Evolutionary conservation across 495 filamentous ascomycete species (phyloP), one percentile per base, ranked within the genome.

Genomic region (Penicillium bialowiezense): DNA sequence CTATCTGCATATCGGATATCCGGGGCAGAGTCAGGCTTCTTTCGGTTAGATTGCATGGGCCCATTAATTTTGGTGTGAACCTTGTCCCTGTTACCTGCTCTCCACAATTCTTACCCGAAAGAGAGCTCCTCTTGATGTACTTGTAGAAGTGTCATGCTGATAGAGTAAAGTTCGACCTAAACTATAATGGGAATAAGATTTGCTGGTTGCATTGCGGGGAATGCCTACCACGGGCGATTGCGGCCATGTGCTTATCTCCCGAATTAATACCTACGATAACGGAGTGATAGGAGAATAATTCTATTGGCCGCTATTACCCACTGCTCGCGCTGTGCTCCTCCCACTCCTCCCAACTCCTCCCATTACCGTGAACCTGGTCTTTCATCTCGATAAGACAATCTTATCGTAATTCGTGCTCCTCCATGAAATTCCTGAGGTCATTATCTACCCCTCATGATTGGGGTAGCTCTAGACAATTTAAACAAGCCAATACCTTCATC

Each of bases 391-490:
- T 15, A 32, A 10, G 29, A 32, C 12, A 7, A 7, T 12, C 7
- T 12, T 32, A 17, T 2, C n/a, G 3, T 32, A 28, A 26, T 44
- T 2, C n/a, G 3, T 32, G 41, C 41, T 44, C 41, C 41, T 44
- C 41, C 28, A 23, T 32, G 28, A 32, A n/a, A n/a, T n/a, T n/a
- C n/a, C n/a, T n/a, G n/a, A n/a, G n/a, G n/a, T n/a, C n/a, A 12
- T 18, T 31, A 21, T 32, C 23, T 15, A 14, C 40, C 17, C 24
- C 26, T 7, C 24, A 18, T 18, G 21, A 12, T 41, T 18, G 24
- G 41, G 41, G 24, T 51, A 44, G 53, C 53, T 56, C 36, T 17
- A 18, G 8, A 13, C 7, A 44, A 44, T 44, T 44, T 44, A 44
- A 44, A 44, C 29, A 44, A 28, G 13, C 23, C 31, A 12, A 20